Base-by-base conservation (phyloP, 2,329 filamentous ascomycete species). In the Gliomastix tumulicola region DNA sequence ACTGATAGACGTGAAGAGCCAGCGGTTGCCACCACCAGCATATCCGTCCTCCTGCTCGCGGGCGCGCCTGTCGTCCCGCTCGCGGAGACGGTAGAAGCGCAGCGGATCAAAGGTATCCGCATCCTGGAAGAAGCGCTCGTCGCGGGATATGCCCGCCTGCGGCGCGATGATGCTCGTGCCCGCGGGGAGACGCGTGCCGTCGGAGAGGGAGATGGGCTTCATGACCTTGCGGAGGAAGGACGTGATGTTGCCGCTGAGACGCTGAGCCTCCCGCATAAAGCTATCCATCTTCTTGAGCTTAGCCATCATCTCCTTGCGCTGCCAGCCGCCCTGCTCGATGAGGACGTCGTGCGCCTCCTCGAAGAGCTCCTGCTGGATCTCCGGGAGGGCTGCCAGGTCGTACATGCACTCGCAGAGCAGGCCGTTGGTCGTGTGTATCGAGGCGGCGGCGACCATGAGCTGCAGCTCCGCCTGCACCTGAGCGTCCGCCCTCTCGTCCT, bases 391-490 rank as follows among this genome's bases (percentile, higher is more conserved):
- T 4, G 64, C 63, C 12, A 76, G 54, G 41, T 76, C 71, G 37
- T 65, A 70, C 36, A 76, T 55, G 38, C 67, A 63, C 43, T 74
- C 68, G 18, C 63, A 67, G 4, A 70, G 45, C 4, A 66, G 46
- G 15, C 62, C 60, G 40, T 63, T 66, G 1, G 65, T 68, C 3
- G 64, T 65, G 39, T 69, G 65, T 15, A 69, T 67, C 6, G 64
- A 59, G 2, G 65, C 63, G 5, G 65, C 60, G 15, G 61, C 59
- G 9, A 68, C 44, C 21, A 68, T 55, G n/a, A 70, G 55, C 44
- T 68, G 63, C 21, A 69, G 45, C 41, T 66, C 55, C 3, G 63
- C 57, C 41, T 67, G 63, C 0, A 53, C 55, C 21, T 53, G 51
- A 21, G 59, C 46, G 36, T 68, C 59, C 10, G 25, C n/a, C 44